These are phyloP conservation scores for Rhododendron molle DNA, from an alignment of 148 eudicot species.

Conservation along the genomic window DNA sequence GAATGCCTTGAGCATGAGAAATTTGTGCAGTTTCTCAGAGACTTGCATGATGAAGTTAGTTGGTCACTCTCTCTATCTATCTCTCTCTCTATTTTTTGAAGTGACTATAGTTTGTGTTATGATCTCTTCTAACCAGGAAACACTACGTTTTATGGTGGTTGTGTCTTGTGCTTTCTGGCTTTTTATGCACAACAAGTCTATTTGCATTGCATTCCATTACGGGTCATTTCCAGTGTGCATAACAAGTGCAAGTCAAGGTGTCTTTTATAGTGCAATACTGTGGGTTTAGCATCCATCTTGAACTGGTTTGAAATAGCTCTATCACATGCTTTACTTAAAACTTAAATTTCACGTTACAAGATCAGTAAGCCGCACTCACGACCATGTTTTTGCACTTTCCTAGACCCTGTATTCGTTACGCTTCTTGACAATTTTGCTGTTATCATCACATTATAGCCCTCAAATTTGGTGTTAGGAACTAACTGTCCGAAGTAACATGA, in stretches of 20 bases:
- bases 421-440: no score
- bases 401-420: no score
- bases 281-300: background rate
- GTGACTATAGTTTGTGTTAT: background rate
- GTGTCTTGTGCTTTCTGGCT: background rate
- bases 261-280: background rate
- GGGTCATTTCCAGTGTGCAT: background rate
- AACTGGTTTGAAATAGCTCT: background rate
- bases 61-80: background rate
- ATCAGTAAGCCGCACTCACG: background rate
- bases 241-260: background rate
- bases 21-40: slow-evolving; percentile 74
- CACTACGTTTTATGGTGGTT: background rate
- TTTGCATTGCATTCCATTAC: background rate
- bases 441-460: no score
- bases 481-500: no score
- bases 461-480: no score
- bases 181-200: background rate
- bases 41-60: slow-evolving; percentile 72
- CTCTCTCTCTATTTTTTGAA: no score
- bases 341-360: background rate
- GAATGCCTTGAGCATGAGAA: slow-evolving; percentile 51
- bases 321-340: background rate
- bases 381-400: no score
- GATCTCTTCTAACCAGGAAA: background rate